Percentiles rank a stretch among this genome's conserved stretches.
Conservation (phyloP, 78 protist species). For the Tieghemostelium lacteum region DNA sequence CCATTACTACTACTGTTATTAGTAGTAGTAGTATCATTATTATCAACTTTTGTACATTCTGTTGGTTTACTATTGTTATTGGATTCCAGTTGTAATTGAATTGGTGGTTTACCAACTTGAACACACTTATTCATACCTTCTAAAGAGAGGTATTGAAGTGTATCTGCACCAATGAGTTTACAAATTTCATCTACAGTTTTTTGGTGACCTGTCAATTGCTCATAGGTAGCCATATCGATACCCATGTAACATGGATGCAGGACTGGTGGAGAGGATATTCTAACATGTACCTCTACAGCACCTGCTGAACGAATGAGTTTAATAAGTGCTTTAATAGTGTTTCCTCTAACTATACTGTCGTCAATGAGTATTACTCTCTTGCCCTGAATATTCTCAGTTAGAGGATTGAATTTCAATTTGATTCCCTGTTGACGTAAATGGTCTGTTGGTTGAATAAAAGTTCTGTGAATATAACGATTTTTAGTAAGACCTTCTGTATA, state of each 20-base stretch:
- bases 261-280: constrained; percentile 81
- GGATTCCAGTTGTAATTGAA: not conserved
- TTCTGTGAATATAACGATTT: constrained; percentile 78
- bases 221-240: constrained; percentile 76
- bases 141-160: constrained; percentile 32
- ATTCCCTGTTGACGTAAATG: constrained; percentile 76
- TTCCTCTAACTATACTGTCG: constrained; percentile 80
- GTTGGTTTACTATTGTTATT: not conserved
- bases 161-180: constrained; percentile 73
- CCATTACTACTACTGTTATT: not conserved
- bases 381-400: constrained; percentile 69
- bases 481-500: constrained; percentile 75
- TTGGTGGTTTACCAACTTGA: not conserved
- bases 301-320: constrained; percentile 76
- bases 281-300: constrained; percentile 73
- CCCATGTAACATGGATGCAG: constrained; percentile 84
- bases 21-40: too few species aligned
- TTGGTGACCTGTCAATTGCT: constrained; percentile 68
- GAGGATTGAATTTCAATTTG: constrained; percentile 79
- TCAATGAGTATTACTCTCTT: constrained; percentile 61
- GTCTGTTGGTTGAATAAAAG: constrained; percentile 82
- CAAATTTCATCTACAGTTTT: constrained; percentile 64
- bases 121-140: constrained; percentile 65
- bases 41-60: not conserved
- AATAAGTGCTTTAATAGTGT: constrained; percentile 53